Evolutionary conservation across 768 basidiomycete genomes (phyloP), one percentile per base, ranked within the genome.

Genomic region (Lactarius psammicola): DNA sequence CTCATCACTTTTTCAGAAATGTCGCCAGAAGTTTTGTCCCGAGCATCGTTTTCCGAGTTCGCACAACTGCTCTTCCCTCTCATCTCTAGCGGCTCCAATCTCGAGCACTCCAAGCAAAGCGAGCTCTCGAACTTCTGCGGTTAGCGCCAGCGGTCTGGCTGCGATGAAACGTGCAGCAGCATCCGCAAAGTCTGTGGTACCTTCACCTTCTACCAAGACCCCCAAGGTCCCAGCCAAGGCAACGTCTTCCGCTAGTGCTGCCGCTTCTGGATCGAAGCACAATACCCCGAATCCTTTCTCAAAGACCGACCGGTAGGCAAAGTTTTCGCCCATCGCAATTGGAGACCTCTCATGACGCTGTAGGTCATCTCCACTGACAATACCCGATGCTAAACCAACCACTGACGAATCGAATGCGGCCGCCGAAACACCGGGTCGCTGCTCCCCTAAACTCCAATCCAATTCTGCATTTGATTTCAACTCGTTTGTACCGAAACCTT

Each of bases 21-120:
- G 92, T 75, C 80, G 76, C 53, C 77, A 84, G 66, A 86, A 88
- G 68, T 94, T 86, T 73, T 95, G 92, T 73, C 82, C 89, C 0
- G 77, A 84, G 31, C 92, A 95, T 72, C 89, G 93, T 53, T 92
- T 92, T 75, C 87, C 91, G 10, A 78, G 79, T 49, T 87, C 90
- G 69, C 92, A 95, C 68, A 79, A 65, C 60, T 92, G 92, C 71
- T 31, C 75, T 30, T 71, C 73, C 34, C 65, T 70, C 59, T 42
- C 66, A 55, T 44, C 73, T 4, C 20, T 59, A n/a, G 34, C 68
- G 23, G 58, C 68, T 1, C 23, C 65, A 30, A 36, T 49, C 23
- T 11, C 68, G 51, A 40, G 49, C 70, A 11, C 51, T 62, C 23
- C 61, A 59, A 20, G 26, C 74, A 26, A 69, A 62, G 62, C 68